Conservation (phyloP, 768 basidiomycete genomes). For the Pisolithus albus region DNA sequence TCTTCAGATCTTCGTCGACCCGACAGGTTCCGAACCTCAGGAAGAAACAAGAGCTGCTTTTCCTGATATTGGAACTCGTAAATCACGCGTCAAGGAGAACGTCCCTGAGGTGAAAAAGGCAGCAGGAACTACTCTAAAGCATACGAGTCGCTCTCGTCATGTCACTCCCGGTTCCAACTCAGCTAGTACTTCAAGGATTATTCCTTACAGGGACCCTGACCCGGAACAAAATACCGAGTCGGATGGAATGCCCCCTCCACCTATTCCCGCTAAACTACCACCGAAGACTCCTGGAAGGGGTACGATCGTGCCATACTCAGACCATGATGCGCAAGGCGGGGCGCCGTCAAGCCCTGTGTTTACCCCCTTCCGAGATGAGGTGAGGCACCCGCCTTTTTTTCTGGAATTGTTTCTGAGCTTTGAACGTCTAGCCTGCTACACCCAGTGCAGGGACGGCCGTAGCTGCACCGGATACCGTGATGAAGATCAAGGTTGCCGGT, state of each 20-base stretch:
- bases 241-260: slow-evolving; percentile 30
- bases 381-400: slow-evolving; percentile 21
- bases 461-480: slow-evolving; percentile 47
- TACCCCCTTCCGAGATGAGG: slow-evolving; percentile 70
- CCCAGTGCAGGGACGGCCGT: slow-evolving; percentile 23
- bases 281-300: slow-evolving; percentile 31
- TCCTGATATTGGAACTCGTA: slow-evolving; percentile 72
- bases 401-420: slow-evolving; percentile 1
- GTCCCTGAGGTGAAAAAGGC: slow-evolving; percentile 63
- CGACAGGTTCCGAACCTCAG: slow-evolving; percentile 44
- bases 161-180: slow-evolving; percentile 33
- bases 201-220: slow-evolving; percentile 58
- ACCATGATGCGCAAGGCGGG: slow-evolving; percentile 18
- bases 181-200: slow-evolving; percentile 44
- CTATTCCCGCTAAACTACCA: slow-evolving; percentile 27
- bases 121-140: slow-evolving; percentile 57
- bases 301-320: slow-evolving; percentile 35
- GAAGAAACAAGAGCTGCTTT: slow-evolving; percentile 44
- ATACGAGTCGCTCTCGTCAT: slow-evolving; percentile 52
- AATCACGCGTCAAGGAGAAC: slow-evolving; percentile 75
- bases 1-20: slow-evolving; percentile 70
- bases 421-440: slow-evolving; percentile 13
- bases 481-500: slow-evolving; percentile 54
- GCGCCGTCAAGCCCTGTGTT: slow-evolving; percentile 51
- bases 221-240: slow-evolving; percentile 32